Percentiles rank a stretch among this genome's conserved stretches.
These are phyloP conservation scores for Dothiorella sarmentorum DNA, from an alignment of 2,329 filamentous ascomycete species.

Conservation along the genomic window DNA sequence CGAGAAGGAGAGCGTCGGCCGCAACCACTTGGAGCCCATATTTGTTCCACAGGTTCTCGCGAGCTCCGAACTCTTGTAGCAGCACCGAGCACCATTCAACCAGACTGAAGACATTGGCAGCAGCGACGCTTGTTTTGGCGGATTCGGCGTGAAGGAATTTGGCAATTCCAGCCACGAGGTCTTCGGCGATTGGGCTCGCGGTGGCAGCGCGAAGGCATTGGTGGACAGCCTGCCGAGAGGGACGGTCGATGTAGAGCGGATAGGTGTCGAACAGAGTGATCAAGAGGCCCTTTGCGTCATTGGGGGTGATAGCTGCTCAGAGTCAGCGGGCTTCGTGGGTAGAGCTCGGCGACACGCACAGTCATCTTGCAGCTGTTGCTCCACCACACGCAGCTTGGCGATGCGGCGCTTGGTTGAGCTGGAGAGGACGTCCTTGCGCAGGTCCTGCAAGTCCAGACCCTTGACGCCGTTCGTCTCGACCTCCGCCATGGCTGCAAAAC, in stretches of 20 bases:
- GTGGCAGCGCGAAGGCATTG: conserved; percentile 71
- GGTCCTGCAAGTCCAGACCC: conserved; percentile 32
- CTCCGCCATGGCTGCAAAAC: conserved; percentile 30
- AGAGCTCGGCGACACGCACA: conserved; percentile 43
- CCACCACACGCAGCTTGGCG: conserved; percentile 43
- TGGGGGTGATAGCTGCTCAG: conserved; percentile 36
- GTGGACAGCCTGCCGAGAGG: conserved; percentile 79
- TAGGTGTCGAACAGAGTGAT: conserved; percentile 82
- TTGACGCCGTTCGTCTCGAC: conserved; percentile 33
- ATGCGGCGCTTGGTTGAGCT: conserved; percentile 49
- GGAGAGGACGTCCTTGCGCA: conserved; percentile 43
- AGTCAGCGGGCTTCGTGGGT: conserved; percentile 35
- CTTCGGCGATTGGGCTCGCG: conserved; percentile 54
- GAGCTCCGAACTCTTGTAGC: conserved; percentile 65
- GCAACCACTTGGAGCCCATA: conserved; percentile 64
- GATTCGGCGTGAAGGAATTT: conserved; percentile 68
- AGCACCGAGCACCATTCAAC: conserved; percentile 85
- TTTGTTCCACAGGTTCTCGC: conserved; percentile 58
- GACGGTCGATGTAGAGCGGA: conserved; percentile 78
- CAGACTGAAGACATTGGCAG: conserved; percentile 79
- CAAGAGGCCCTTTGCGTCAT: conserved; percentile 55
- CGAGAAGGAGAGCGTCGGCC: conserved; percentile 69
- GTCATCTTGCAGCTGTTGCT: conserved; percentile 42
- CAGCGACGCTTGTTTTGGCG: conserved; percentile 71
- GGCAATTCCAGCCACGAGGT: conserved; percentile 61